phyloP scores from a whole-genome alignment of 129 eudicot genomes.

The Arctium minus region DNA sequence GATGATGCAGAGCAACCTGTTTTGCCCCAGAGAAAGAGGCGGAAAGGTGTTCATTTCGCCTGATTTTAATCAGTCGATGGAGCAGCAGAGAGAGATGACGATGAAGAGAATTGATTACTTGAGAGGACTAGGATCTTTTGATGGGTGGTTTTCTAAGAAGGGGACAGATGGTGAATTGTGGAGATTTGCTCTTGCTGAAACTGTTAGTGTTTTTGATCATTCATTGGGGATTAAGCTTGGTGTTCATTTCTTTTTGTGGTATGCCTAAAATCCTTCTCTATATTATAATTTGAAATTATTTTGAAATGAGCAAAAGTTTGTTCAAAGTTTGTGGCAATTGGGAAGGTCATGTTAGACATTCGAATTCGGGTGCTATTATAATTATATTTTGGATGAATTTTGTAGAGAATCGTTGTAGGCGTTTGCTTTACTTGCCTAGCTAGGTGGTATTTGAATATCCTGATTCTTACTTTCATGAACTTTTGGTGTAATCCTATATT shows the following conservation, averaged over 20 bases:
- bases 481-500: too few species aligned
- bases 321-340: neutral
- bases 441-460: too few species aligned
- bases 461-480: too few species aligned
- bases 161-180: conserved; percentile 53
- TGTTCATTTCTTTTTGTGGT: conserved; percentile 82
- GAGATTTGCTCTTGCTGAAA: conserved; percentile 47
- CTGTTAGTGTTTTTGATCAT: conserved; percentile 58
- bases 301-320: neutral
- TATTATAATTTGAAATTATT: neutral
- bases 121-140: conserved; percentile 46
- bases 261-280: neutral
- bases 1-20: conserved; percentile 50
- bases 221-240: conserved; percentile 71
- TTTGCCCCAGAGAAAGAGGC: conserved; percentile 52
- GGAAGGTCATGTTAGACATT: neutral
- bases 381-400: neutral
- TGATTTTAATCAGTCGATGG: conserved; percentile 73
- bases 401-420: neutral
- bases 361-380: neutral
- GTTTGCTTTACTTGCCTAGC: neutral
- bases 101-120: conserved; percentile 55
- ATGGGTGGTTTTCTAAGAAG: conserved; percentile 45
- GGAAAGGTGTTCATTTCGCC: conserved; percentile 63
- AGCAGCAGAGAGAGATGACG: conserved; percentile 80